A percentile compares a stretch with the other conserved stretches of the same genome.
These are phyloP conservation scores for Spiraea crenata DNA, from an alignment of 331 rosid species.

Conservation along the genomic window DNA sequence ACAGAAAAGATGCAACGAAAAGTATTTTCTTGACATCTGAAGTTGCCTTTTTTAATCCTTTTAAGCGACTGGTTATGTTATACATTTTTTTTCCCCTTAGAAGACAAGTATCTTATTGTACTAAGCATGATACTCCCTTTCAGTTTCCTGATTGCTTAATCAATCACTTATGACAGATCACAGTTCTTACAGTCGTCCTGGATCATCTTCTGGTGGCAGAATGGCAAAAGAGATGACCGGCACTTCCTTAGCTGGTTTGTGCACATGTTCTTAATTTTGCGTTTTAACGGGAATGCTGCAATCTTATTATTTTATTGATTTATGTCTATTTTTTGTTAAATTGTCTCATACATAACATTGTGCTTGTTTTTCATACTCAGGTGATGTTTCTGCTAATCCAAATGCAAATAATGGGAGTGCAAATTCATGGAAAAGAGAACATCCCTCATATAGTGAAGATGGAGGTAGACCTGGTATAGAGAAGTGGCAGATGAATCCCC, in stretches of 20 bases:
- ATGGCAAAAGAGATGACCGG: constrained; percentile 43
- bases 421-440: constrained; percentile 64
- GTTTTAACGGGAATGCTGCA: constrained; percentile 12
- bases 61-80: neutral
- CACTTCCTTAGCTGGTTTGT: constrained; percentile 50
- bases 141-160: constrained; percentile 19
- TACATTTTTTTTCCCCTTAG: neutral
- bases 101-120: neutral
- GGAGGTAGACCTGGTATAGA: constrained; percentile 55
- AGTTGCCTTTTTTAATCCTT: neutral
- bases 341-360: constrained; percentile 6
- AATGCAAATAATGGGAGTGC: constrained; percentile 35
- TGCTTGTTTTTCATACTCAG: constrained; percentile 40
- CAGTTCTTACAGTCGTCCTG: constrained; percentile 48
- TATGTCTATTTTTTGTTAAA: constrained; percentile 13
- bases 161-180: constrained; percentile 38
- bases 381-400: constrained; percentile 45
- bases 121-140: neutral
- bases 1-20: neutral
- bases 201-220: constrained; percentile 53
- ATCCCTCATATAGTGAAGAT: constrained; percentile 47
- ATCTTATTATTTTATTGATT: constrained; percentile 13
- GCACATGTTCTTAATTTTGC: constrained; percentile 9
- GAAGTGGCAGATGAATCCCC: constrained; percentile 78
- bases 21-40: neutral